These are phyloP conservation scores for Rickenella mellea DNA, from an alignment of 768 basidiomycete species.

Conservation along the genomic window DNA sequence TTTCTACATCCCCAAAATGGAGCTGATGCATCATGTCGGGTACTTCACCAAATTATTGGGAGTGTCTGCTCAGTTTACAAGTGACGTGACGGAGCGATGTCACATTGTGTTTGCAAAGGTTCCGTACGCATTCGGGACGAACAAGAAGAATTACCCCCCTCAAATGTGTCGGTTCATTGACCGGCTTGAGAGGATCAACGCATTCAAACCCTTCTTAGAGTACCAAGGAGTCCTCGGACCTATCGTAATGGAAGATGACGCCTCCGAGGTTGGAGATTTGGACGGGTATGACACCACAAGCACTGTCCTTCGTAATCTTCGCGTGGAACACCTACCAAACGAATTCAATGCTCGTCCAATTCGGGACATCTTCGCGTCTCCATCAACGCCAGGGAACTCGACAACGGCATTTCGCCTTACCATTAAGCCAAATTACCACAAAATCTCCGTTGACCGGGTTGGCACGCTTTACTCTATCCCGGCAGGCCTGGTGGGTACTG, in stretches of 20 bases:
- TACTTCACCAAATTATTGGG: slow-evolving; percentile 20
- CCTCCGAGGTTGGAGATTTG: slow-evolving; percentile 1
- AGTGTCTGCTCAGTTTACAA: slow-evolving; percentile 23
- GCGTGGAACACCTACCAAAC: neutral
- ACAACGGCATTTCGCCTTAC: slow-evolving; percentile 17
- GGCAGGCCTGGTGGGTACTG: too few relatives aligned
- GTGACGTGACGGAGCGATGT: slow-evolving; percentile 23
- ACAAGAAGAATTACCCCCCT: slow-evolving; percentile 22
- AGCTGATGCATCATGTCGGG: slow-evolving; percentile 24
- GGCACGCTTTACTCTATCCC: too few relatives aligned
- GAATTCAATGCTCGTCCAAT: neutral
- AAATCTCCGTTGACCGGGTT: slow-evolving; percentile 15
- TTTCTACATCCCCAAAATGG: slow-evolving; percentile 34
- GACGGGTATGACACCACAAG: neutral
- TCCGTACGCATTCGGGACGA: slow-evolving; percentile 17
- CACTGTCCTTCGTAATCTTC: neutral
- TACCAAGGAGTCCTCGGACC: slow-evolving; percentile 7
- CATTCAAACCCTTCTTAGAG: slow-evolving; percentile 19
- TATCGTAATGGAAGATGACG: slow-evolving; percentile 4
- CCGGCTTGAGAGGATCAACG: slow-evolving; percentile 18
- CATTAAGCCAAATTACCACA: slow-evolving; percentile 10
- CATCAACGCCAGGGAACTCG: neutral
- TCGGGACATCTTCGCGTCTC: neutral
- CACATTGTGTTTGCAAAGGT: slow-evolving; percentile 24
- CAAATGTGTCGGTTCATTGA: slow-evolving; percentile 26